Conservation (phyloP, 192 early-diverging fungal genomes). For the Piromyces finnis region DNA sequence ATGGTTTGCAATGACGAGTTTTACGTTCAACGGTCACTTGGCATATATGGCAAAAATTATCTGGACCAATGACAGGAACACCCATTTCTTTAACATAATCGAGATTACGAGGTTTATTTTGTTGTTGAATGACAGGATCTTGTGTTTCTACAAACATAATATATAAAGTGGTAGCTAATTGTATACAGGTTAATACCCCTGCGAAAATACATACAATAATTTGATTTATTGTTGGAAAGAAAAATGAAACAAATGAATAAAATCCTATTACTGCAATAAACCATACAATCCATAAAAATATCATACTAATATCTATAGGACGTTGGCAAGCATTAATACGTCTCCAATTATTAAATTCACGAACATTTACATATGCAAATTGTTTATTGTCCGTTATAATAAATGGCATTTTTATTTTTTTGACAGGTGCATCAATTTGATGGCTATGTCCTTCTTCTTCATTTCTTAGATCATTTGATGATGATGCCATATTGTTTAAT, state of each 20-base stretch:
- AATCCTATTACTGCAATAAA: slow-evolving; percentile 11
- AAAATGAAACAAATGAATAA: slow-evolving; percentile 7
- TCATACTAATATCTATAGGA: slow-evolving; percentile 2
- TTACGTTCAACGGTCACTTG: slow-evolving; percentile 11
- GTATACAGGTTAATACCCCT: slow-evolving; percentile 1
- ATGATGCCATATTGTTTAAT: background rate
- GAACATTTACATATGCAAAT: background rate
- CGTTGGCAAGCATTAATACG: background rate
- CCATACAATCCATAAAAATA: slow-evolving; percentile 11
- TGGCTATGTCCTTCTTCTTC: background rate
- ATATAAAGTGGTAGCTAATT: slow-evolving; percentile 9
- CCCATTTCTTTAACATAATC: slow-evolving; percentile 19
- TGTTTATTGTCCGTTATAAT: background rate
- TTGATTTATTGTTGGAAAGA: background rate
- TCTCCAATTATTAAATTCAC: background rate
- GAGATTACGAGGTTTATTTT: slow-evolving; percentile 14
- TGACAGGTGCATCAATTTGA: background rate
- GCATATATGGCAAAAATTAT: slow-evolving; percentile 20
- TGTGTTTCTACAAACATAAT: slow-evolving; percentile 18
- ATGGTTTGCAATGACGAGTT: slow-evolving; percentile 32
- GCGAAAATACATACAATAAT: slow-evolving; percentile 2
- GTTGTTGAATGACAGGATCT: slow-evolving; percentile 8
- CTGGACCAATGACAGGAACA: slow-evolving; percentile 22
- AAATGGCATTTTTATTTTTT: background rate
- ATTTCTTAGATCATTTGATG: background rate